A percentile compares a stretch with the other conserved stretches of the same genome.
phyloP scores from a whole-genome alignment of 495 filamentous ascomycete species.

The Tricharina praecox region DNA sequence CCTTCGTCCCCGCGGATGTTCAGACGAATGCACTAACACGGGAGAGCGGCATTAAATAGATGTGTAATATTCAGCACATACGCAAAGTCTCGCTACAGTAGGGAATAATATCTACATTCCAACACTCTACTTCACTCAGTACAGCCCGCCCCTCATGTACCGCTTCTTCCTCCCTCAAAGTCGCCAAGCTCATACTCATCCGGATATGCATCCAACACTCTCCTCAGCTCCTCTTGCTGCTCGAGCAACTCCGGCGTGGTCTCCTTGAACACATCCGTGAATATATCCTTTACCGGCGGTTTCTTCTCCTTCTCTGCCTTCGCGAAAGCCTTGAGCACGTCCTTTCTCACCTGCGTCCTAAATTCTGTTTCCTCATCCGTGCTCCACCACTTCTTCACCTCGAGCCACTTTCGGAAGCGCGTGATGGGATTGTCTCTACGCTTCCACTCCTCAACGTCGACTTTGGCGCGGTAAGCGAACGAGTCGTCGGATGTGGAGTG shows the following conservation, averaged over 20 bases:
- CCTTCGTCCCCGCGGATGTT: no score
- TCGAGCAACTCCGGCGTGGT: conserved; percentile 61
- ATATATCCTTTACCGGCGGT: conserved; percentile 58
- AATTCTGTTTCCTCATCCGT: conserved; percentile 57
- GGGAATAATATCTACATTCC: no score
- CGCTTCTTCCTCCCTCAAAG: conserved; percentile 70
- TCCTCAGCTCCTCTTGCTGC: conserved; percentile 65
- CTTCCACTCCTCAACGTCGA: conserved; percentile 96
- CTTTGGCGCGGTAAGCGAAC: conserved; percentile 82
- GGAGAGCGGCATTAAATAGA: no score
- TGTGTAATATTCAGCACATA: no score
- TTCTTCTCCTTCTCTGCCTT: conserved; percentile 84
- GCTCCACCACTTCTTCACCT: conserved; percentile 30
- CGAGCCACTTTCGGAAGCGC: conserved; percentile 78
- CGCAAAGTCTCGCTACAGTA: no score
- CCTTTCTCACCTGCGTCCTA: conserved; percentile 52
- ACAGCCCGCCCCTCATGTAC: no score
- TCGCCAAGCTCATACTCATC: conserved; percentile 75
- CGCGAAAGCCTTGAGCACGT: conserved; percentile 67
- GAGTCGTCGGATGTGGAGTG: conserved; percentile 97
- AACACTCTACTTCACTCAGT: no score
- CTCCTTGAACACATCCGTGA: conserved; percentile 75
- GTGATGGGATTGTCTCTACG: conserved; percentile 87
- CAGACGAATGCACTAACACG: no score
- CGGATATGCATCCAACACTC: conserved; percentile 69